A percentile compares a stretch with the other conserved stretches of the same genome.
These are phyloP conservation scores for Coix lacrymajobi DNA, from an alignment of 176 grass and related monocot genomes.

Conservation along the genomic window DNA sequence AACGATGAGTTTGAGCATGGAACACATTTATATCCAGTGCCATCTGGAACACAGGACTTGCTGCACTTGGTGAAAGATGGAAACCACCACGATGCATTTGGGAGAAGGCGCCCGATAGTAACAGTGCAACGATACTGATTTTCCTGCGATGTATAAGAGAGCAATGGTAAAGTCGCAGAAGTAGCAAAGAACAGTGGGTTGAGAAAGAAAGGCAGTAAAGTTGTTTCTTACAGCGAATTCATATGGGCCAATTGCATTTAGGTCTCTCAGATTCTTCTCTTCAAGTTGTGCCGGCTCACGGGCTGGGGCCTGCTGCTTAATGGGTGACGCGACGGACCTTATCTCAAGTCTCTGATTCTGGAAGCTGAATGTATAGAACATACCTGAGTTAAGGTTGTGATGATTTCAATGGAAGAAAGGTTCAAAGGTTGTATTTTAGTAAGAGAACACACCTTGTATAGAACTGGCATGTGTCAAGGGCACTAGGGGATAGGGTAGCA, in stretches of 20 bases:
- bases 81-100: not conserved
- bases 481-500: no score
- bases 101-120: not conserved
- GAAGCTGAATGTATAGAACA: rapidly evolving
- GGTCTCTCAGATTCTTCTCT: rapidly evolving
- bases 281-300: not conserved
- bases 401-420: rapidly evolving
- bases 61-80: not conserved
- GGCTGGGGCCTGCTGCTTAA: rapidly evolving
- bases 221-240: not conserved
- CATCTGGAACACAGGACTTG: not conserved
- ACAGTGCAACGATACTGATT: not conserved
- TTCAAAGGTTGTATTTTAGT: no score
- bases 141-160: not conserved
- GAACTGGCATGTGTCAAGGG: not conserved
- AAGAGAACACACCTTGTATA: not conserved
- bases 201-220: rapidly evolving
- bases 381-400: not conserved
- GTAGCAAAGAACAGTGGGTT: no score
- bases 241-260: not conserved
- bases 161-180: not conserved
- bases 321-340: rapidly evolving
- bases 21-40: not conserved
- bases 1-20: not conserved
- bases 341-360: not conserved